Percentiles rank a stretch among this genome's conserved stretches.
Evolutionary conservation across 148 eudicot species (phyloP).

Genomic region (Arbutus unedo): DNA sequence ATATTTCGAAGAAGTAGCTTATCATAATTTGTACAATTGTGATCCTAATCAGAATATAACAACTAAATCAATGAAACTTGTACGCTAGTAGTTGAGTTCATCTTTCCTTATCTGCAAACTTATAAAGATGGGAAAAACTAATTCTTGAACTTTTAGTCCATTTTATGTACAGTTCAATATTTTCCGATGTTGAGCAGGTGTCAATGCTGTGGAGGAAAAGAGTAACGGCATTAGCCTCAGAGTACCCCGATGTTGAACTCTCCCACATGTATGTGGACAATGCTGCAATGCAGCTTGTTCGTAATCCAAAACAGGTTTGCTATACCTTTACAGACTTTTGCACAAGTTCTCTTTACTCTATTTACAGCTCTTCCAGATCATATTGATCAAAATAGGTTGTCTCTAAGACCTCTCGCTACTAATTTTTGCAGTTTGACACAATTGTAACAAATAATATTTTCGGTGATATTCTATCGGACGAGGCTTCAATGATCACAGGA

Average conservation of each 20-base stretch:
- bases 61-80: background rate
- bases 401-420: background rate
- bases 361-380: background rate
- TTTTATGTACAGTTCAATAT: background rate
- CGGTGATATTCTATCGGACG: conserved; percentile 93
- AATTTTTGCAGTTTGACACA: conserved; percentile 78
- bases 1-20: background rate
- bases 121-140: background rate
- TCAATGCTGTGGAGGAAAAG: conserved; percentile 96
- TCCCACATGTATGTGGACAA: conserved; percentile 98
- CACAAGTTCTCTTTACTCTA: background rate
- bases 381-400: background rate
- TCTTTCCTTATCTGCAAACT: background rate
- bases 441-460: conserved; percentile 92
- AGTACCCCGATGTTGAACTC: conserved; percentile 92
- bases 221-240: conserved; percentile 63
- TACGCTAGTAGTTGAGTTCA: background rate
- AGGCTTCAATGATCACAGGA: conserved; percentile 95
- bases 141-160: background rate
- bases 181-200: conserved; percentile 43
- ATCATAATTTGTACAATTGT: background rate
- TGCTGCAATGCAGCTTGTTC: conserved; percentile 98
- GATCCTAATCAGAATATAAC: background rate
- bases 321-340: background rate
- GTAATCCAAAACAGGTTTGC: conserved; percentile 87